Conservation (phyloP, 2,329 filamentous ascomycete species). For the Alternaria infectoria region DNA sequence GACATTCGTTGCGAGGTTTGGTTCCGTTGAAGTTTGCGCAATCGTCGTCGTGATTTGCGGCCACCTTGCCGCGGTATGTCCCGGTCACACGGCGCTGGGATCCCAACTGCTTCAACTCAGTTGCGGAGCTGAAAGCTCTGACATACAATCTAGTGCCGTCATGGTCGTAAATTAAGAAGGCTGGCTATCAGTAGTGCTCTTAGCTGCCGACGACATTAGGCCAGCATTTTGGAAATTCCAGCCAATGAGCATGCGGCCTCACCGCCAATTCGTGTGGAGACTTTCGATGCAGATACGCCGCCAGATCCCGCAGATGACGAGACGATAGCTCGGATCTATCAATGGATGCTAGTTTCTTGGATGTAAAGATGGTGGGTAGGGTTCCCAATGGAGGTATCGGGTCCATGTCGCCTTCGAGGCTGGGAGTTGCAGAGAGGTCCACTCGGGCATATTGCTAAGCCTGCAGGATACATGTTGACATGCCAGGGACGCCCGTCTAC, state of each 20-base stretch:
- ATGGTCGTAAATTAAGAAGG: constrained; percentile 21
- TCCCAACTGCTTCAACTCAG: neutral
- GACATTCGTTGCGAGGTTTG: neutral
- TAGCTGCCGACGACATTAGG: constrained; percentile 22
- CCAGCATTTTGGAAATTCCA: constrained; percentile 28
- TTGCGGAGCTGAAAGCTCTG: neutral
- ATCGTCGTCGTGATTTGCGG: neutral
- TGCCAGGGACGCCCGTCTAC: constrained; percentile 16
- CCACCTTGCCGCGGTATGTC: neutral
- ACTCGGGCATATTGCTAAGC: constrained; percentile 13
- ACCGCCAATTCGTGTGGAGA: constrained; percentile 43
- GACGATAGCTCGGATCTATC: constrained; percentile 14
- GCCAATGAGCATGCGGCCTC: constrained; percentile 40
- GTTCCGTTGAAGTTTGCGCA: constrained; percentile 1
- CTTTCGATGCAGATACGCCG: constrained; percentile 36
- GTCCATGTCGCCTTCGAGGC: constrained; percentile 6
- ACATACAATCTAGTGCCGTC: constrained; percentile 7
- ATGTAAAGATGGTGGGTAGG: neutral
- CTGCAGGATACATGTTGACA: constrained; percentile 11
- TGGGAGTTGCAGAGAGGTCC: constrained; percentile 17
- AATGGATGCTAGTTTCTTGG: constrained; percentile 4
- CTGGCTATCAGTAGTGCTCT: constrained; percentile 23
- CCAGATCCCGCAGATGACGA: constrained; percentile 35
- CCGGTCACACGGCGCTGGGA: neutral
- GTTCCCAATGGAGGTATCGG: constrained; percentile 2